Conservation (phyloP, 2,329 filamentous ascomycete genomes). For the Monilinia polystroma region DNA sequence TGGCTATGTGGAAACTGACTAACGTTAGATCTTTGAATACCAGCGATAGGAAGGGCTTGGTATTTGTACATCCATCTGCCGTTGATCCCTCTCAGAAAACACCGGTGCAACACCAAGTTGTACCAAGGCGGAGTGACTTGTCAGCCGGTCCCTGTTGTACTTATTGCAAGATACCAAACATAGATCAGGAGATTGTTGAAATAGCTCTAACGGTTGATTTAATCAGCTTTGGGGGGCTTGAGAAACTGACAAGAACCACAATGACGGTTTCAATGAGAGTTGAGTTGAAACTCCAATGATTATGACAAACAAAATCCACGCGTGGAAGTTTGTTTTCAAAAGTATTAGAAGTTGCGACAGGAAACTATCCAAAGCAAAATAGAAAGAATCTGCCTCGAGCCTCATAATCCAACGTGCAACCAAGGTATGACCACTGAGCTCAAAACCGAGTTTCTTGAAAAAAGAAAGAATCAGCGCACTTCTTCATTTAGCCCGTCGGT, state of each 20-base stretch:
- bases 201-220: background rate
- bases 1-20: too few species aligned
- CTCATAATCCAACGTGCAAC: background rate
- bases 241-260: background rate
- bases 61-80: background rate
- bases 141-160: background rate
- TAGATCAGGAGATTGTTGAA: background rate
- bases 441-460: background rate
- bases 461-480: background rate
- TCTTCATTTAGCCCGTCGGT: background rate
- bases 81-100: background rate
- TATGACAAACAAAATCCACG: background rate
- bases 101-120: background rate
- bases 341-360: background rate
- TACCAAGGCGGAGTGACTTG: background rate
- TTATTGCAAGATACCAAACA: background rate
- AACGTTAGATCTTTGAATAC: background rate
- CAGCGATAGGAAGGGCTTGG: background rate
- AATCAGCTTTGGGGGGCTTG: background rate
- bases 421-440: background rate
- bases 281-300: background rate
- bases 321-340: background rate
- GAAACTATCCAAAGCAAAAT: background rate
- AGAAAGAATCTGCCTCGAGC: background rate
- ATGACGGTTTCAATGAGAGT: background rate